These are phyloP conservation scores for Termitomyces heimii DNA, from an alignment of 768 basidiomycete genomes.

Conservation along the genomic window DNA sequence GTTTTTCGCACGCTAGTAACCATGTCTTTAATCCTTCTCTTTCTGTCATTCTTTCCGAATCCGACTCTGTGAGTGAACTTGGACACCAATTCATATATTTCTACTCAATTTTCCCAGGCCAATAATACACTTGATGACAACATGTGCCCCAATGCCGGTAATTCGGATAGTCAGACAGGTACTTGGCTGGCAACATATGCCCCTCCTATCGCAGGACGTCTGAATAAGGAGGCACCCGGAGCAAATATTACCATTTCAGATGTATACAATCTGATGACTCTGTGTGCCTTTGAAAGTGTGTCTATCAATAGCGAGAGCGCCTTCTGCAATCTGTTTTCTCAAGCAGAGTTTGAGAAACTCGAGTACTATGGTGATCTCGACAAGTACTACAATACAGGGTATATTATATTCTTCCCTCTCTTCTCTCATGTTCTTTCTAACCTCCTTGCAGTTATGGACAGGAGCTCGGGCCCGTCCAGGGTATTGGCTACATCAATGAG, in stretches of 20 bases:
- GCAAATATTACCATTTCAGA: slow-evolving; percentile 53
- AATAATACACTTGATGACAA: slow-evolving; percentile 67
- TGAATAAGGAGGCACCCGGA: slow-evolving; percentile 59
- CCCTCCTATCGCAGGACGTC: slow-evolving; percentile 45
- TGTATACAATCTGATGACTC: slow-evolving; percentile 52
- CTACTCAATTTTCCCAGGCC: neutral
- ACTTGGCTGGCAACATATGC: slow-evolving; percentile 56
- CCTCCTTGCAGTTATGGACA: slow-evolving; percentile 54
- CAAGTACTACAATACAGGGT: slow-evolving; percentile 80
- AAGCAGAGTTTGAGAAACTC: slow-evolving; percentile 56
- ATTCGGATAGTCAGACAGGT: slow-evolving; percentile 34
- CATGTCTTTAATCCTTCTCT: slow-evolving; percentile 39
- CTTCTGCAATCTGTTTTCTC: slow-evolving; percentile 70
- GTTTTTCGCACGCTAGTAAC: slow-evolving; percentile 52
- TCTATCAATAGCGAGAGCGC: slow-evolving; percentile 44
- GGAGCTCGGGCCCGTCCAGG: slow-evolving; percentile 66
- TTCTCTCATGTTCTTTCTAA: neutral
- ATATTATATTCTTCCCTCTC: slow-evolving; percentile 12
- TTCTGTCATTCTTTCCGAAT: slow-evolving; percentile 52
- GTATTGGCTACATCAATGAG: slow-evolving; percentile 86
- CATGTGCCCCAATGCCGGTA: slow-evolving; percentile 56
- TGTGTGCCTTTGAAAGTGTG: slow-evolving; percentile 80
- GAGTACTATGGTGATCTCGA: slow-evolving; percentile 70
- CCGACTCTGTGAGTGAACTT: slow-evolving; percentile 39
- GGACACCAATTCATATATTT: neutral